Evolutionary conservation across 179 eudicot genomes (phyloP).

Genomic region (Nepenthes alata): DNA sequence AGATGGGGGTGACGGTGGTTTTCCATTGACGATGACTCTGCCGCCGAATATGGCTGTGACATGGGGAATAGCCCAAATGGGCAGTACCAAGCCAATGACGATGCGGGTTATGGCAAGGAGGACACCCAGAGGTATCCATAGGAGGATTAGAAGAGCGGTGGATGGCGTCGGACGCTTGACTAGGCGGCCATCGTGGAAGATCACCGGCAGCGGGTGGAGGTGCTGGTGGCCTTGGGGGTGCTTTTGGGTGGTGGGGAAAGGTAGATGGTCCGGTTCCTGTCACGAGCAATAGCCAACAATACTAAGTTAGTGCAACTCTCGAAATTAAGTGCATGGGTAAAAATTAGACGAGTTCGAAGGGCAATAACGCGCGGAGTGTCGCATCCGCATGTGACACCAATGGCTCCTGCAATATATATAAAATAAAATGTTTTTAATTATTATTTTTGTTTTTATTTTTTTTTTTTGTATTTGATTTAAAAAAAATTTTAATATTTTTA

Average conservation of each 20-base stretch:
- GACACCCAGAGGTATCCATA: constrained; percentile 74
- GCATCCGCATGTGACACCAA: too few species aligned
- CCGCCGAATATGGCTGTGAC: constrained; percentile 49
- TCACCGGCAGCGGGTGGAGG: constrained; percentile 63
- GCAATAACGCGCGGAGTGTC: too few species aligned
- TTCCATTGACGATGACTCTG: constrained; percentile 53
- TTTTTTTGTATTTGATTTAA: too few species aligned
- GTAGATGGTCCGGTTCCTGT: constrained; percentile 48
- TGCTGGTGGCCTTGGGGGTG: constrained; percentile 11
- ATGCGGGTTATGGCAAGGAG: constrained; percentile 55
- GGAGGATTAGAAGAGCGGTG: constrained; percentile 49
- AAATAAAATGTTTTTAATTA: too few species aligned
- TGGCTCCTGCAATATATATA: too few species aligned
- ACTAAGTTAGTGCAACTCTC: neutral
- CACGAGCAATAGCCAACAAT: neutral
- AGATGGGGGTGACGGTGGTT: constrained; percentile 52
- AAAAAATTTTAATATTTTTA: too few species aligned
- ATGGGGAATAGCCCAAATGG: constrained; percentile 52
- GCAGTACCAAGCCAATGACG: constrained; percentile 29
- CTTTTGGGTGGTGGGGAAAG: constrained; percentile 21
- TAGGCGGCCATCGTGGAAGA: constrained; percentile 90
- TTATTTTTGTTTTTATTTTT: too few species aligned
- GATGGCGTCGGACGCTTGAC: constrained; percentile 64
- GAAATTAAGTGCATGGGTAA: too few species aligned
- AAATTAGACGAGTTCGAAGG: too few species aligned